phyloP scores from a whole-genome alignment of 108 stramenopile species.

The Cyclotella kingstonii region DNA sequence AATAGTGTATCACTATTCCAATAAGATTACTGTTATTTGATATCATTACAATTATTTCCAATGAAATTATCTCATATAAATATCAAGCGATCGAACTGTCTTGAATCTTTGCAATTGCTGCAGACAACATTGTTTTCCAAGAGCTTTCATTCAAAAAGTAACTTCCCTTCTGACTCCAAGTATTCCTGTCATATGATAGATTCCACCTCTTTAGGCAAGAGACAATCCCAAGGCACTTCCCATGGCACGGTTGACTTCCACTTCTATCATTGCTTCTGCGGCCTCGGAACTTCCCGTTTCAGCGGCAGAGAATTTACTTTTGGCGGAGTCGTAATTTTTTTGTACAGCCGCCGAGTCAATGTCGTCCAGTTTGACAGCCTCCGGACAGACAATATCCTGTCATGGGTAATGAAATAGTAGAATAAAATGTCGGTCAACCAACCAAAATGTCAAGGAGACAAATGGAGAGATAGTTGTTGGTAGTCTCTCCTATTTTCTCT shows the following conservation, averaged over 20 bases:
- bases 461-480: too few relatives aligned
- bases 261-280: slow-evolving; percentile 94
- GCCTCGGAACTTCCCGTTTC: slow-evolving; percentile 80
- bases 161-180: too few relatives aligned
- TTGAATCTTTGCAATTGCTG: too few relatives aligned
- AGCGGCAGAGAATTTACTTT: slow-evolving; percentile 65
- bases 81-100: too few relatives aligned
- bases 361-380: slow-evolving; percentile 95
- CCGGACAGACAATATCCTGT: slow-evolving; percentile 93
- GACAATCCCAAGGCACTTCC: slow-evolving; percentile 83
- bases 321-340: slow-evolving; percentile 77
- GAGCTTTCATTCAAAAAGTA: too few relatives aligned
- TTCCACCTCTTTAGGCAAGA: slow-evolving; percentile 31
- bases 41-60: too few relatives aligned
- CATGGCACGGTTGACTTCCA: slow-evolving; percentile 94
- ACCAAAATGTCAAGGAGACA: too few relatives aligned
- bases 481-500: slow-evolving; percentile 31
- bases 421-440: too few relatives aligned
- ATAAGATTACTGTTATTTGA: too few relatives aligned
- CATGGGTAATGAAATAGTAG: background rate
- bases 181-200: background rate
- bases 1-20: too few relatives aligned
- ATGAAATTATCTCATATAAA: too few relatives aligned
- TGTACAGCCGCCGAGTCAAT: slow-evolving; percentile 82
- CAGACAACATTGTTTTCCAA: too few relatives aligned